phyloP scores from a whole-genome alignment of 208 protist species.

The Crithidia mellificae region DNA sequence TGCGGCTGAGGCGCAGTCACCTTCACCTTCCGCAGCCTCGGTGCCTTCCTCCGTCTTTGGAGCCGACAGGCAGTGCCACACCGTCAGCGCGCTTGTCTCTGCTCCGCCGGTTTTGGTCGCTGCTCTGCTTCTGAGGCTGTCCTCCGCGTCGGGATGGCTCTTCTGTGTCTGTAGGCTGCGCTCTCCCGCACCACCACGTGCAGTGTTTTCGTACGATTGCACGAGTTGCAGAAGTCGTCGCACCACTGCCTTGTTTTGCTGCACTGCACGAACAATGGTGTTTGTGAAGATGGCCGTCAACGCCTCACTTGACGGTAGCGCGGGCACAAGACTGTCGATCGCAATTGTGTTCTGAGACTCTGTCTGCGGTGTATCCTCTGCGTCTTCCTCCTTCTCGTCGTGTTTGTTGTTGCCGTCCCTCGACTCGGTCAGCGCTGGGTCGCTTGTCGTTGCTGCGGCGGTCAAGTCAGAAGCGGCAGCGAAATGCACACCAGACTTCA shows the following conservation, averaged over 20 bases:
- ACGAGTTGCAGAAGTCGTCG: constrained; percentile 29
- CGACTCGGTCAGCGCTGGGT: too few relatives aligned
- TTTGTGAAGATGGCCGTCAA: background rate
- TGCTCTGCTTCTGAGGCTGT: background rate
- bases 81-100: background rate
- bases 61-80: constrained; percentile 23
- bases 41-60: too few relatives aligned
- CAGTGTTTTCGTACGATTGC: constrained; percentile 14
- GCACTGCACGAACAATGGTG: constrained; percentile 28
- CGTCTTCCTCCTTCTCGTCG: background rate
- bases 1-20: background rate
- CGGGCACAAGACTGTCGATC: background rate
- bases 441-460: background rate
- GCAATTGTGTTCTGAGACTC: background rate
- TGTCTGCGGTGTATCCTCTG: too few relatives aligned
- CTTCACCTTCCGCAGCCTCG: background rate
- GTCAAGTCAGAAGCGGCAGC: background rate
- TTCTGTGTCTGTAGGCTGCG: too few relatives aligned
- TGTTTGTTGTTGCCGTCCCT: background rate
- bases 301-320: background rate
- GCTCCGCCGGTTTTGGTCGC: background rate
- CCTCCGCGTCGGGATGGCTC: too few relatives aligned
- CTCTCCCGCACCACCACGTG: too few relatives aligned
- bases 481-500: background rate
- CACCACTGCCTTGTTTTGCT: constrained; percentile 32